Base-by-base conservation (phyloP, 2,329 filamentous ascomycete genomes). In the Cercospora sojina region DNA sequence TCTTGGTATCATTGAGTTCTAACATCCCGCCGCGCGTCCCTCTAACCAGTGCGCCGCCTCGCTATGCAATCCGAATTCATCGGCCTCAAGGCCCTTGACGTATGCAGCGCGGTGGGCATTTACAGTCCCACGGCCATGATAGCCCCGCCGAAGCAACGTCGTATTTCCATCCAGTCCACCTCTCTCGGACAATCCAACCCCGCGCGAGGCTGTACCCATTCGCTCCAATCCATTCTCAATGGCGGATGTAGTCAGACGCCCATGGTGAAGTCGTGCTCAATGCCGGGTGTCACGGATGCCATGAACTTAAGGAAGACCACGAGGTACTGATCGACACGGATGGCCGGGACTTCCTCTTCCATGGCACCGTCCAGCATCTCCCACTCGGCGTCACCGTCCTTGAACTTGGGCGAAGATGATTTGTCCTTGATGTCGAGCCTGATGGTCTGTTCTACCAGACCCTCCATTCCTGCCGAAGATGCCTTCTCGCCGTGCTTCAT, bases 191-290 rank as follows among this genome's bases (percentile, higher is more conserved):
- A 75, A 29, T 75, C 73, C 29, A 74, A 64, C 16, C 73, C 73
- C 59, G 72, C 64, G 41, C 69, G 62, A n/a, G 75, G 66, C 23
- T 62, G 67, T n/a, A 69, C 51, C 71, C 71, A 76, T 47, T 74
- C 72, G 10, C 18, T 64, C 47, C 62, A 57, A 13, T 60, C 64
- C 29, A 63, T 9, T 23, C 64, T 65, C 12, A 38, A 43, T 18
- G 25, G 65, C 67, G 72, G 69, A 69, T 64, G 69, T 70, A 67
- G 71, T 84, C 83, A 97, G 43, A 97, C 89, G 5, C 92, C 91
- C 93, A 97, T 97, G 0, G 94, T 98, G 79, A 96, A 97, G 78
- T 98, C 94, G 79, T 97, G 92, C 81, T 98, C 94, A 79, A 99
- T 98, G 57, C 93, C 93, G 5, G 95, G 95, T 16, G 94, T 98